phyloP scores from a whole-genome alignment of 2,329 filamentous ascomycete species.

The Pseudopyrenochaeta lycopersici region DNA sequence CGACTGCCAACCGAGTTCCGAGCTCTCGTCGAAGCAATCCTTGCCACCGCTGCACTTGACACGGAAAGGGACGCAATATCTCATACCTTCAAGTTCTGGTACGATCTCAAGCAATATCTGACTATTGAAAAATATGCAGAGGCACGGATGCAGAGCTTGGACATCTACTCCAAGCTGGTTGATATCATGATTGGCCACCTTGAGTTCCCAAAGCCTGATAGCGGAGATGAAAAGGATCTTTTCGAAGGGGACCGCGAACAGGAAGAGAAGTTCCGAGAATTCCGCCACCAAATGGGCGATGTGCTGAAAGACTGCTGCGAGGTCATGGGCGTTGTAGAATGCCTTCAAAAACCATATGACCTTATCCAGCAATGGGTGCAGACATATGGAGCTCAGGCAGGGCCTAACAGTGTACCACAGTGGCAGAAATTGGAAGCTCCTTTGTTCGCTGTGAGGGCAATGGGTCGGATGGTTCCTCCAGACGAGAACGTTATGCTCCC shows the following conservation, averaged over 20 bases:
- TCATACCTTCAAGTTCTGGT: conserved; percentile 97
- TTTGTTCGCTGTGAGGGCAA: conserved; percentile 91
- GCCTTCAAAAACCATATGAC: conserved; percentile 85
- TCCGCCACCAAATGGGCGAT: conserved; percentile 96
- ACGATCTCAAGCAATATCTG: conserved; percentile 95
- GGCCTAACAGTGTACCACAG: conserved; percentile 79
- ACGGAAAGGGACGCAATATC: conserved; percentile 90
- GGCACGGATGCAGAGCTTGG: conserved; percentile 77
- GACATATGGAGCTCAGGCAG: conserved; percentile 79
- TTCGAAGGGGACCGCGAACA: conserved; percentile 96
- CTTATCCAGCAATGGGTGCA: conserved; percentile 89
- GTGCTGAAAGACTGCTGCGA: conserved; percentile 97
- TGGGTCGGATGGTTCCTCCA: conserved; percentile 94
- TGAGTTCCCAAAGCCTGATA: conserved; percentile 82
- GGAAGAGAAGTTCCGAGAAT: conserved; percentile 96
- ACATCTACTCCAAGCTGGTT: conserved; percentile 87
- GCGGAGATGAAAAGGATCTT: conserved; percentile 78
- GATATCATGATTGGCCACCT: conserved; percentile 93
- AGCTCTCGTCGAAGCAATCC: conserved; percentile 83
- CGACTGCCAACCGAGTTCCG: conserved; percentile 84
- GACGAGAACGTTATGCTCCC: conserved; percentile 88
- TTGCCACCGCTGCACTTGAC: conserved; percentile 91
- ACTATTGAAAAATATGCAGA: conserved; percentile 89
- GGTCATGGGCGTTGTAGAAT: conserved; percentile 92
- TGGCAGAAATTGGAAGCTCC: conserved; percentile 98